phyloP scores from a whole-genome alignment of 495 filamentous ascomycete species.

The Neurospora sp. region DNA sequence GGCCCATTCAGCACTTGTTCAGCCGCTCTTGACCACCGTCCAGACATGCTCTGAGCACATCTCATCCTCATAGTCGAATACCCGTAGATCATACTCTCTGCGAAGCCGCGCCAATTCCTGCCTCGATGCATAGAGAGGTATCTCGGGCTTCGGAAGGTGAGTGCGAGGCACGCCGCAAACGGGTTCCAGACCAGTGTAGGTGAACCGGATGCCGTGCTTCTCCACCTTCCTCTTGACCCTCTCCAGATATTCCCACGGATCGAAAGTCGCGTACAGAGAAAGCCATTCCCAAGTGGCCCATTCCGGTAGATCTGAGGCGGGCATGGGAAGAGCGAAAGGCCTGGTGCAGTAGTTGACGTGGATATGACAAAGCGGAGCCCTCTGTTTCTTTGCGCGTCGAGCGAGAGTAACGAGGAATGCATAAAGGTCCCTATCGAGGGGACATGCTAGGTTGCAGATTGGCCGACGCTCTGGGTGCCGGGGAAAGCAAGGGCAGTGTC shows the following conservation, averaged over 20 bases:
- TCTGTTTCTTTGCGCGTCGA: background rate
- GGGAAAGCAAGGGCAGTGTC: background rate
- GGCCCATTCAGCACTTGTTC: background rate
- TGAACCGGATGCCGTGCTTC: background rate
- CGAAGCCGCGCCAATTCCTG: background rate
- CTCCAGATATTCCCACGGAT: background rate
- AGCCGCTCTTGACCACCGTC: background rate
- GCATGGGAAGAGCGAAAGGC: background rate
- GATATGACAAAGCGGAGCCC: background rate
- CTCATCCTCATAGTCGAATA: background rate
- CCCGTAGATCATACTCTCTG: background rate
- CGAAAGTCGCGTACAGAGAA: background rate
- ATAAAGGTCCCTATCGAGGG: background rate
- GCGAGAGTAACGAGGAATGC: background rate
- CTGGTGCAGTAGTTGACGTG: background rate
- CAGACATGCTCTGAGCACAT: background rate
- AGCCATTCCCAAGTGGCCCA: background rate
- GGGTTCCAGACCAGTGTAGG: background rate
- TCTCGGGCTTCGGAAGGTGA: background rate
- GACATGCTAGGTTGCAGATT: background rate
- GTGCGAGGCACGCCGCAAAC: background rate
- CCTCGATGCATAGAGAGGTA: background rate
- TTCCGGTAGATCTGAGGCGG: background rate
- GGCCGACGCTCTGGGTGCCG: background rate
- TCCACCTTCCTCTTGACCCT: background rate